Evolutionary conservation across 1,139 yeast genomes (phyloP), one percentile per base, ranked within the genome.

Genomic region (Kurtzmaniella quercitrusa): DNA sequence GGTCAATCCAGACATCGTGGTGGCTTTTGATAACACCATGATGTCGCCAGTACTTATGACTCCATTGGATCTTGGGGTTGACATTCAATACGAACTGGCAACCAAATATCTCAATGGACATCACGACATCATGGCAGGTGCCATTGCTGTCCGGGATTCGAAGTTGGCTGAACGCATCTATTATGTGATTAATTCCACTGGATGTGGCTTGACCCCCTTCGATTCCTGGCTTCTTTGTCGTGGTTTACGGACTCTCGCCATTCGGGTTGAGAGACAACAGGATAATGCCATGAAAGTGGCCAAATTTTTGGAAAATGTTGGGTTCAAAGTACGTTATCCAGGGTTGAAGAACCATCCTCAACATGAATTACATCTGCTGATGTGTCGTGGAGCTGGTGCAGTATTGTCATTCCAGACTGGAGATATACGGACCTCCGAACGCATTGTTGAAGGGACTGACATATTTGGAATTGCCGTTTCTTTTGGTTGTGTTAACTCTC

Each of bases 111-210:
- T 90, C 51, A 87, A 89, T 57, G 97, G 97, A 10, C 97, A 90
- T 62, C 97, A 90, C 63, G 97, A 90, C 62, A 81, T 90, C 56
- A 90, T 90, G 97, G 96, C 96, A 15, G 97, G 97, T 44, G 81
- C 86, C 16, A 72, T 90, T 48, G 95, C 95, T 25, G 82, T 86
- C 18, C 75, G 85, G 50, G 73, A 74, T 41, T 64, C 76, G 25
- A 70, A 73, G 46, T 68, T 90, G 46, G 93, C 91, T 8, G 84
- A 86, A 48, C 73, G 78, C 45, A 57, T 90, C 12, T 87, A 78
- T 61, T 85, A 77, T 62, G 86, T 88, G 21, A 84, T 90, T 57
- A 90, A 90, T 63, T 84, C 96, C 31, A 85, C 91, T 9, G 97
- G 97, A 10, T 82, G 93, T 50, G 97, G 96, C 1, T 75, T 90